phyloP scores from a whole-genome alignment of 2,329 filamentous ascomycete genomes.

The Aspergillus viridinutans region DNA sequence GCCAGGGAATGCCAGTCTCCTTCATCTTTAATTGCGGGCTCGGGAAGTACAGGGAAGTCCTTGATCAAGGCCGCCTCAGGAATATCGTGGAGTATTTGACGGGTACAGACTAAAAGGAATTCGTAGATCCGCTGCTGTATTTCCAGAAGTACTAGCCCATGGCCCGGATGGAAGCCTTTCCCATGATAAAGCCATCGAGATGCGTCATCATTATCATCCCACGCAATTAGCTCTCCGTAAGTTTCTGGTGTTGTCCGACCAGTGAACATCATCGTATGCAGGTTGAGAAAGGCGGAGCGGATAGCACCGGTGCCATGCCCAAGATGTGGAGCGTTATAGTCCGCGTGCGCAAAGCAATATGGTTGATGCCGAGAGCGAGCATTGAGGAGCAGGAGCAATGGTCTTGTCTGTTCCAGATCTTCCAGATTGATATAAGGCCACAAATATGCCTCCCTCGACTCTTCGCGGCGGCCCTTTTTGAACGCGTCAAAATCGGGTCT shows the following conservation, averaged over 20 bases:
- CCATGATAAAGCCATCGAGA: conserved; percentile 33
- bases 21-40: conserved; percentile 34
- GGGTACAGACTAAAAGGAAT: conserved; percentile 47
- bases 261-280: conserved; percentile 34
- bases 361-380: conserved; percentile 48
- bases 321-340: conserved; percentile 35
- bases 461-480: conserved; percentile 16
- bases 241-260: conserved; percentile 25
- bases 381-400: conserved; percentile 51
- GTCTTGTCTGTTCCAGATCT: conserved; percentile 46
- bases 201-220: conserved; percentile 36
- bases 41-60: conserved; percentile 32
- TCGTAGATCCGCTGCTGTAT: conserved; percentile 46
- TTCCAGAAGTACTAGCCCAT: conserved; percentile 51
- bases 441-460: conserved; percentile 37
- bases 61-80: conserved; percentile 21
- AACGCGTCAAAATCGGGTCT: conserved; percentile 49
- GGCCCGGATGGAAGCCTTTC: conserved; percentile 41
- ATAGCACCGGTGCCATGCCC: conserved; percentile 22
- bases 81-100: conserved; percentile 49
- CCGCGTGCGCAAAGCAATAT: conserved; percentile 45
- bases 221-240: conserved; percentile 37
- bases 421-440: conserved; percentile 58
- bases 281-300: conserved; percentile 22
- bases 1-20: conserved; percentile 33